Evolutionary conservation across 805 yeast genomes (phyloP), one percentile per base, ranked within the genome.

Genomic region (Yarrowia yakushimensis): DNA sequence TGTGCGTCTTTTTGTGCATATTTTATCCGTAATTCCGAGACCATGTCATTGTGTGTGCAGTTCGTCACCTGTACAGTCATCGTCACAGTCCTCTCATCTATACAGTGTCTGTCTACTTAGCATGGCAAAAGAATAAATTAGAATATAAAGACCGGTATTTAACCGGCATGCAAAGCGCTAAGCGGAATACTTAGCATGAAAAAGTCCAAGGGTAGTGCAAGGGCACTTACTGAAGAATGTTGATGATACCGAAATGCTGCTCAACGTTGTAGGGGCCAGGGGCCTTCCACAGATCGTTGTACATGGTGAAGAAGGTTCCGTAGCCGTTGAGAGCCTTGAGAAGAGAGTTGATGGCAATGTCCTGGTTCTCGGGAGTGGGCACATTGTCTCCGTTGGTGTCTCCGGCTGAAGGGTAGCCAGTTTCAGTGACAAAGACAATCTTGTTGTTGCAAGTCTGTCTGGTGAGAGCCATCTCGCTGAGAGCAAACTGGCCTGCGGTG

Each of bases 331-430:
- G 74, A 27, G 77, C 81, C 23, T 81, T 77, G 62, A 91, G 74
- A 60, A 92, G 85, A 17, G 83, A 74, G 64, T 79, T 74, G 63
- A 92, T 79, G 15, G 97, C 97, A 62, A 79, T 77, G 62, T 74
- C 70, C 78, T 91, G 97, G 75, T 90, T 91, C 11, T 71, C 88
- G 7, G 74, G 71, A 36, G 83, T 74, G 65, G 97, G 97, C 39
- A 85, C 81, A 67, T 90, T 88, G 57, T 75, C 75, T 63, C 97
- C 97, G 70, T 89, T 84, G 63, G 79, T 77, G 64, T 71, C 72
- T 69, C 97, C 97, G 41, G 78, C 76, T 67, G 86, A 83, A 69
- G 97, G 97, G 72, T 89, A 91, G 45, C 97, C 97, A 5, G 97
- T 90, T 75, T 91, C 97, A 20, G 96, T 85, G 63, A 91, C 84